Base-by-base conservation (phyloP, 345 rosid species). In the Bruguiera parviflora region DNA sequence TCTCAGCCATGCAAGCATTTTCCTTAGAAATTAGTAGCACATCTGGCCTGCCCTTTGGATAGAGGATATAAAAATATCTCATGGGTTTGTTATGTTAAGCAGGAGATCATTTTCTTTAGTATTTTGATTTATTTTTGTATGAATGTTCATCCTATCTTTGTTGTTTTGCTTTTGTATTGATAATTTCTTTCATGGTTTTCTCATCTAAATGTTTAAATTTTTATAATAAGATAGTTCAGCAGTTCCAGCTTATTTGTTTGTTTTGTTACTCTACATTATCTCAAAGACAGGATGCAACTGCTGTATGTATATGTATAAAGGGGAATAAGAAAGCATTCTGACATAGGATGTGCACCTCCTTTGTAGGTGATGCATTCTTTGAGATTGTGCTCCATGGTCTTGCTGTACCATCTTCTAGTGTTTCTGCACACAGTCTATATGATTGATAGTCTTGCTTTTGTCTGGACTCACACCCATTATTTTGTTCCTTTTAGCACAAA, bases 271-370 rank as follows among this genome's bases (percentile, higher is more conserved):
- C 37, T 28, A 16, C 28, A 52, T 2, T 37, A 6, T 53, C 57
- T 67, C 39, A 13, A 9, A 10, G 21, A 56, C 3, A 35, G 35
- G 18, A 18, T 24, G 53, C 15, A 66, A 46, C 16, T 46, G 21
- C 47, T 39, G 47, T 39, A 43, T 13, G 11, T 28, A 31, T 47
- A 6, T 47, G 24, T 27, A 27, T 19, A 22, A 22, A 18, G 18
- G 21, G 43, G 32, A 35, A 32, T 21, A 18, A 53, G 27, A 33
- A 67, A 68, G 28, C 11, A 28, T 25, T 27, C 56, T 15, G 19
- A 37, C 56, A 28, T 49, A 51, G 51, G 57, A 64, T 47, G 21
- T 47, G 67, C 57, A 49, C 24, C 67, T 29, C 16, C 16, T 49
- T 8, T 8, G 19, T 49, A 28, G 67, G 55, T 28, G 39, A 47